These are phyloP conservation scores for Aureobasidium sp. DNA, from an alignment of 2,329 filamentous ascomycete genomes.

Conservation along the genomic window DNA sequence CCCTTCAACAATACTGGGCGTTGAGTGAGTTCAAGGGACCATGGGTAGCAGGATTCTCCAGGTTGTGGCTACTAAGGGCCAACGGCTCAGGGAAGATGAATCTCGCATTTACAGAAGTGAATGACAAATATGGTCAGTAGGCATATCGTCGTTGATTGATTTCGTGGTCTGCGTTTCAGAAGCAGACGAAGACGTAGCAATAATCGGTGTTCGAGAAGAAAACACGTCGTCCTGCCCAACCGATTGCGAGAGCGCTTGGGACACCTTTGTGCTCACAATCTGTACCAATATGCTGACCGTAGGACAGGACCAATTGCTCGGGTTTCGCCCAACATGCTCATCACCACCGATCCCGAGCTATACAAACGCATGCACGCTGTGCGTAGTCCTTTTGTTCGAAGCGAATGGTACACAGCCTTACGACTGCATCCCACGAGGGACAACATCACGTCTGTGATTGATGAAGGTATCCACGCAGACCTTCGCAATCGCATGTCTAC, in stretches of 20 bases:
- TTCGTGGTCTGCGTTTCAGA: too few species aligned
- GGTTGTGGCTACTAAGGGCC: constrained; percentile 30
- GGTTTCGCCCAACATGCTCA: constrained; percentile 28
- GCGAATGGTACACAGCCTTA: constrained; percentile 28
- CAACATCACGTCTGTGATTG: constrained; percentile 31
- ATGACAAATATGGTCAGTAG: constrained; percentile 28
- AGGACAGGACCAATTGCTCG: constrained; percentile 29
- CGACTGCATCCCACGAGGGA: constrained; percentile 31
- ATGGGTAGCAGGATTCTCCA: constrained; percentile 28
- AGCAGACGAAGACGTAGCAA: background rate
- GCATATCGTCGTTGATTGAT: background rate
- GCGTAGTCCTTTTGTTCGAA: constrained; percentile 27
- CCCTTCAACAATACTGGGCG: constrained; percentile 22
- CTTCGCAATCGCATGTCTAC: constrained; percentile 29
- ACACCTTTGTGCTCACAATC: background rate
- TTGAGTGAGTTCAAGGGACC: constrained; percentile 30
- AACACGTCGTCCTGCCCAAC: background rate
- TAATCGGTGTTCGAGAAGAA: background rate
- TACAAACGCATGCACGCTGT: constrained; percentile 31
- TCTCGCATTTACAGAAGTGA: constrained; percentile 28
- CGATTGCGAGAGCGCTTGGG: background rate
- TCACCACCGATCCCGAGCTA: constrained; percentile 29
- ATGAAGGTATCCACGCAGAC: constrained; percentile 30
- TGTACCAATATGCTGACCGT: constrained; percentile 11
- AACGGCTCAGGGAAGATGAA: constrained; percentile 31